Conservation (phyloP, 169 alveolate genomes). For the Plasmodium sp. region DNA sequence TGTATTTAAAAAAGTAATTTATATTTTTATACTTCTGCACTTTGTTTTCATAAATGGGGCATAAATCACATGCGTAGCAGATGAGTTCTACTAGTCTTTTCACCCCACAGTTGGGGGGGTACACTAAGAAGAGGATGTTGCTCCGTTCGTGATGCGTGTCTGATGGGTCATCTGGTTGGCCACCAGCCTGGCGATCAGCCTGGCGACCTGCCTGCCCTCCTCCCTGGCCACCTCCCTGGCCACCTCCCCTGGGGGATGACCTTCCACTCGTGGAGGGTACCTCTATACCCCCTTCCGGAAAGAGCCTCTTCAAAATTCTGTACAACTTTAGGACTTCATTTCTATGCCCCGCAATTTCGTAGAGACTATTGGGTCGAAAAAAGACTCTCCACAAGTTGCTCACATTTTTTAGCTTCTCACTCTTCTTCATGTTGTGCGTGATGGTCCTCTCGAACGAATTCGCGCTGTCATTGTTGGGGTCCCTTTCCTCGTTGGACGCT, state of each 20-base stretch:
- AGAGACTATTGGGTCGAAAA: conserved; percentile 47
- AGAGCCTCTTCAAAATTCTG: conserved; percentile 24
- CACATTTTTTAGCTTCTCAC: conserved; percentile 30
- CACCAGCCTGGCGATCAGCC: no score
- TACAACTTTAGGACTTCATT: conserved; percentile 33
- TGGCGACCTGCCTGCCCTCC: no score
- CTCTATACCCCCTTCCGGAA: not conserved
- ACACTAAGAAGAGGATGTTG: conserved; percentile 26
- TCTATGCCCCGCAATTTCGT: conserved; percentile 67
- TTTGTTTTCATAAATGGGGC: conserved; percentile 50
- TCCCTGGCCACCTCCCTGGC: no score
- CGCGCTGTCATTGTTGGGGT: not conserved
- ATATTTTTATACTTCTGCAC: conserved; percentile 67
- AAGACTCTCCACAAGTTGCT: conserved; percentile 41
- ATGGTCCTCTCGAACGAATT: not conserved
- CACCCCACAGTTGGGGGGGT: conserved; percentile 65
- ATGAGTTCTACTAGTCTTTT: conserved; percentile 38
- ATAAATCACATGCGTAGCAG: conserved; percentile 59
- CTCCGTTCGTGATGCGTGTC: not conserved
- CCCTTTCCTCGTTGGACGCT: not conserved
- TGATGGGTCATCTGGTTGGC: not conserved
- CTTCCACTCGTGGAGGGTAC: not conserved
- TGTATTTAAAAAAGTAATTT: conserved; percentile 53
- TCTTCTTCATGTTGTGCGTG: not conserved
- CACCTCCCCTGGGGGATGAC: not conserved